phyloP scores from a whole-genome alignment of 2,329 filamentous ascomycete species.

The Scopulariopsis brevicaulis region DNA sequence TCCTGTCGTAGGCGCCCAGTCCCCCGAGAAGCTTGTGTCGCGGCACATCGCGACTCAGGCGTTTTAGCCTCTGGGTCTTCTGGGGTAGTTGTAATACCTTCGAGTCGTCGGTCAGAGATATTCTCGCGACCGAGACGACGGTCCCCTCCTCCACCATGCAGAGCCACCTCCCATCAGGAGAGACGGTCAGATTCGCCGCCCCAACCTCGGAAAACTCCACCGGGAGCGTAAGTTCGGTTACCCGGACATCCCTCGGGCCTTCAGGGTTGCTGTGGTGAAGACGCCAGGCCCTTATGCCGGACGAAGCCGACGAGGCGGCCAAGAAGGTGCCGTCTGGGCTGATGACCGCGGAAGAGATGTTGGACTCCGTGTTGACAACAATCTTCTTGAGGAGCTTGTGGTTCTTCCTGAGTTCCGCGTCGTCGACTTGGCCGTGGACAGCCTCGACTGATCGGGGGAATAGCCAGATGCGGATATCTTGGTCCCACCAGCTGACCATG shows the following conservation, averaged over 20 bases:
- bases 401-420: slow-evolving; percentile 21
- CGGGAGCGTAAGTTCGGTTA: slow-evolving; percentile 60
- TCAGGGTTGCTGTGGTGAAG: slow-evolving; percentile 10
- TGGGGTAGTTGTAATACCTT: slow-evolving; percentile 10
- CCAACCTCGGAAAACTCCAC: slow-evolving; percentile 44
- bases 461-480: slow-evolving; percentile 75
- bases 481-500: slow-evolving; percentile 85
- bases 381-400: slow-evolving; percentile 60
- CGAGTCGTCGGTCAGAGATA: background rate
- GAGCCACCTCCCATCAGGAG: slow-evolving; percentile 60
- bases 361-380: slow-evolving; percentile 62
- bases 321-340: slow-evolving; percentile 62
- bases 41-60: slow-evolving; percentile 40
- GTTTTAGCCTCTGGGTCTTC: slow-evolving; percentile 34
- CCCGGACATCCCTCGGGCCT: slow-evolving; percentile 53
- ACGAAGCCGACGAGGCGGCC: slow-evolving; percentile 59
- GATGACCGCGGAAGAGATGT: slow-evolving; percentile 65
- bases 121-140: slow-evolving; percentile 10
- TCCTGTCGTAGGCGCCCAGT: slow-evolving; percentile 65
- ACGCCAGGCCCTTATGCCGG: slow-evolving; percentile 65
- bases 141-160: slow-evolving; percentile 31
- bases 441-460: slow-evolving; percentile 24
- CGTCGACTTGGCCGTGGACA: slow-evolving; percentile 23
- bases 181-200: slow-evolving; percentile 58
- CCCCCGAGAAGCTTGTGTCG: slow-evolving; percentile 50